Conservation (phyloP, 2,329 filamentous ascomycete genomes). For the Periconia macrospinosa region DNA sequence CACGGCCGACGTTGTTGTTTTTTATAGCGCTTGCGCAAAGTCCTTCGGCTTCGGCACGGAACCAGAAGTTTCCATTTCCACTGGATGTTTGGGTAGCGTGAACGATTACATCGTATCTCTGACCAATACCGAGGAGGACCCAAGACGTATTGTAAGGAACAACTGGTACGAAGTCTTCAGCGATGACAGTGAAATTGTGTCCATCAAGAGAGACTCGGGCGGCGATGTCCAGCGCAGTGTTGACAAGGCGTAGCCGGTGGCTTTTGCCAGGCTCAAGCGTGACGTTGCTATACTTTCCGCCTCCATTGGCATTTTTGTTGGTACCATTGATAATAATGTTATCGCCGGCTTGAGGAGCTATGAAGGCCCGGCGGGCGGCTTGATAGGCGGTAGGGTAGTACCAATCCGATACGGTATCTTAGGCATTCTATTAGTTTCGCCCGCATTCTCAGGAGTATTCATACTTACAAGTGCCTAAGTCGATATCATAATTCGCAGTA, state of each 20-base stretch:
- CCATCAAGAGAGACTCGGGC: conserved; percentile 32
- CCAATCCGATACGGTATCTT: conserved; percentile 25
- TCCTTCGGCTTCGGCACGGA: conserved; percentile 30
- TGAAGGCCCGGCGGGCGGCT: conserved; percentile 27
- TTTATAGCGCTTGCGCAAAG: conserved; percentile 22
- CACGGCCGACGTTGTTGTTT: conserved; percentile 31
- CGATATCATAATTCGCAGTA: conserved; percentile 33
- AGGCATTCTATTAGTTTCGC: conserved; percentile 1
- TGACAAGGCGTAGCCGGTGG: conserved; percentile 62
- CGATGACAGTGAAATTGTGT: conserved; percentile 36
- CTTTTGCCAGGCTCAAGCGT: conserved; percentile 46
- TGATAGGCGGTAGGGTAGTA: conserved; percentile 48
- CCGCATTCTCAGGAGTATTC: neutral
- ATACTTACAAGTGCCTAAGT: conserved; percentile 20
- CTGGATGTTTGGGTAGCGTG: conserved; percentile 31
- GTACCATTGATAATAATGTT: conserved; percentile 58
- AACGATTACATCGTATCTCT: conserved; percentile 41
- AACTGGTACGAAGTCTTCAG: conserved; percentile 35
- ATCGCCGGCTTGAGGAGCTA: conserved; percentile 46
- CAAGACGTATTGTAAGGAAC: conserved; percentile 35
- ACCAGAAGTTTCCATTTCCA: conserved; percentile 32
- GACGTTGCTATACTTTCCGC: conserved; percentile 32
- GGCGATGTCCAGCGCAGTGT: conserved; percentile 43
- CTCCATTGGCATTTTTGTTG: conserved; percentile 48
- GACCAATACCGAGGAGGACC: conserved; percentile 45